phyloP scores from a whole-genome alignment of 2,329 filamentous ascomycete genomes.

The Sarocladium kiliense region DNA sequence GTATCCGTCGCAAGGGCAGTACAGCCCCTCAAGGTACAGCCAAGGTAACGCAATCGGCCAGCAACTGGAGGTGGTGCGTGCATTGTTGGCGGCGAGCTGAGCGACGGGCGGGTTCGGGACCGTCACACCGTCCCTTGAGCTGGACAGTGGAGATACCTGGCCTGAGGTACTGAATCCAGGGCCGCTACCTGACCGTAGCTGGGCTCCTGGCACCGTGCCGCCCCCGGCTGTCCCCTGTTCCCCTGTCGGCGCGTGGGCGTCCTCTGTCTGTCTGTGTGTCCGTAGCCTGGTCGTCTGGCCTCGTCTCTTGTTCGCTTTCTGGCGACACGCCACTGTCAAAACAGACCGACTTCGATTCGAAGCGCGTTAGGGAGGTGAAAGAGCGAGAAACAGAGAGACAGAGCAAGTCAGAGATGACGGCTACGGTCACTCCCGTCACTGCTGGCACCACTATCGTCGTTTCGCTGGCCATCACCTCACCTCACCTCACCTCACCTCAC shows the following conservation, averaged over 20 bases:
- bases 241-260: too few species aligned
- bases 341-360: too few species aligned
- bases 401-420: too few species aligned
- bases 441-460: too few species aligned
- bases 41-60: not conserved
- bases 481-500: too few species aligned
- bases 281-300: too few species aligned
- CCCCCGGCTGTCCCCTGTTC: not conserved
- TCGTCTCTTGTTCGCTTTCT: too few species aligned
- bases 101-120: not conserved
- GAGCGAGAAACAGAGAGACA: not conserved
- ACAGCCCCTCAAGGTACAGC: not conserved
- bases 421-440: too few species aligned
- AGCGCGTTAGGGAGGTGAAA: too few species aligned
- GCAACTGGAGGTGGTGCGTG: not conserved
- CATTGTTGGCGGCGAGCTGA: not conserved
- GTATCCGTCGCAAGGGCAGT: not conserved
- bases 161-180: conserved; percentile 1
- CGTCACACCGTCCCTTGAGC: conserved; percentile 6
- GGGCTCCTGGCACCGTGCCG: not conserved
- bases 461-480: too few species aligned
- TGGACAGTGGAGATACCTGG: conserved; percentile 5
- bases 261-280: too few species aligned
- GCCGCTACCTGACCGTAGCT: not conserved
- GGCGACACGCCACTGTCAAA: too few species aligned